Evolutionary conservation across 192 early-diverging fungal species (phyloP), one percentile per base, ranked within the genome.

Genomic region (Backusella parvicylindrica): DNA sequence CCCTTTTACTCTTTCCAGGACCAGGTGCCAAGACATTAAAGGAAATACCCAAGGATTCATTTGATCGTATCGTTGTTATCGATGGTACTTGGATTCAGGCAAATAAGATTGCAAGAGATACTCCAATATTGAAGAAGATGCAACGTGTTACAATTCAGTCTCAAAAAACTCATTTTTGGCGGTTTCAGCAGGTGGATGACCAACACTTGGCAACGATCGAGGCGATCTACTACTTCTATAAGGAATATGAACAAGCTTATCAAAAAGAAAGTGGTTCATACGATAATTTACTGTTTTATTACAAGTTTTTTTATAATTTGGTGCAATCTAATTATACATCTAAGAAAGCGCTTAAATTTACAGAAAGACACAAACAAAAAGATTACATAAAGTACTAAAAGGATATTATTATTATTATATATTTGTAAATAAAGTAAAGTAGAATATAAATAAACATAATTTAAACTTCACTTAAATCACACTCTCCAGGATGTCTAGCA

Each of bases 41-140:
- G 2, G 84, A 95, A 23, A 86, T 97, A 63, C 88, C 92, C 26
- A 82, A 84, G 8, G 75, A 66, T 1, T 83, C 86, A 1, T 94
- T 95, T 77, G 93, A 95, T 77, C 86, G 84, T 53, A 77, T 96
- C 6, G 79, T 97, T 68, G 96, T 99, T 5, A 89, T 99, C 56
- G 96, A 99, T 78, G 97, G 97, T 12, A 99, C 96, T n/a, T 99
- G 97, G 97, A 83, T 85, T 18, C 96, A 99, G 73, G 95, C 95
- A 7, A 89, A 82, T 64, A 82, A 76, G 33, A 92, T 90, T 81
- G 80, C 78, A 77, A 84, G 81, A 40, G 79, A 84, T 81, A 83
- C 79, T 40, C 75, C 81, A 1, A 73, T 76, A 69, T 76, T 91
- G n/a, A 64, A 73, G 33, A 73, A 71, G 3, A 71, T 91, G 67